phyloP scores from a whole-genome alignment of 148 eudicot genomes.

The Silene uniflora region DNA sequence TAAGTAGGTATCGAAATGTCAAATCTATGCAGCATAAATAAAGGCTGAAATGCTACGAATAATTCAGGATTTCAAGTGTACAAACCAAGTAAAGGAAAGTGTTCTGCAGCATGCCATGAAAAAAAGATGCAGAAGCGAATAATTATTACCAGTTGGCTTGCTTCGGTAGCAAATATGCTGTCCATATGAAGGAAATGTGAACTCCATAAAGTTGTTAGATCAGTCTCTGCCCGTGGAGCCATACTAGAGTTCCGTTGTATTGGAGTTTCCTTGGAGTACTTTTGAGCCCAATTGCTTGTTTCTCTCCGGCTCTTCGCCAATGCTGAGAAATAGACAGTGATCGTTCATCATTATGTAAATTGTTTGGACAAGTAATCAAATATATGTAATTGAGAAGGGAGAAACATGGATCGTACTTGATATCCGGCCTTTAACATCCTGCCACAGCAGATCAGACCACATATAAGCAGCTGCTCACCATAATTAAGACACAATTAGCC shows the following conservation, averaged over 20 bases:
- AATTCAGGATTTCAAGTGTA: not conserved
- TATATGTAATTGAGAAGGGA: not conserved
- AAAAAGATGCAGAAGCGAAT: not conserved
- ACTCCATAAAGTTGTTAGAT: constrained; percentile 66
- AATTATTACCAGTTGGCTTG: constrained; percentile 65
- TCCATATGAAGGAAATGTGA: constrained; percentile 71
- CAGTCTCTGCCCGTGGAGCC: constrained; percentile 34
- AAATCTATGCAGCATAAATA: not conserved
- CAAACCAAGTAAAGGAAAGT: not conserved
- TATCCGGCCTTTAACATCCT: constrained; percentile 73
- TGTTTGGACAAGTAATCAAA: not conserved
- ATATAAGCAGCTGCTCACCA: constrained; percentile 63
- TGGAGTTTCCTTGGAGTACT: constrained; percentile 30
- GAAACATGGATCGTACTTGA: constrained; percentile 37
- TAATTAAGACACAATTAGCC: constrained; percentile 13
- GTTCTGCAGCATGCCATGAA: not conserved
- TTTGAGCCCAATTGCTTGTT: constrained; percentile 58
- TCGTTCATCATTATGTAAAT: not conserved
- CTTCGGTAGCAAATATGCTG: constrained; percentile 44
- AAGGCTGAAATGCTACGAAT: not conserved
- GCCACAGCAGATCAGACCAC: constrained; percentile 81
- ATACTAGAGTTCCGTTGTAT: constrained; percentile 27
- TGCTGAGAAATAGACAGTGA: constrained; percentile 29
- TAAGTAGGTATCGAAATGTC: not conserved
- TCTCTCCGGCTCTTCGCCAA: constrained; percentile 65